These are phyloP conservation scores for Pseudohalonectria lignicola DNA, from an alignment of 2,329 filamentous ascomycete species.

Conservation along the genomic window DNA sequence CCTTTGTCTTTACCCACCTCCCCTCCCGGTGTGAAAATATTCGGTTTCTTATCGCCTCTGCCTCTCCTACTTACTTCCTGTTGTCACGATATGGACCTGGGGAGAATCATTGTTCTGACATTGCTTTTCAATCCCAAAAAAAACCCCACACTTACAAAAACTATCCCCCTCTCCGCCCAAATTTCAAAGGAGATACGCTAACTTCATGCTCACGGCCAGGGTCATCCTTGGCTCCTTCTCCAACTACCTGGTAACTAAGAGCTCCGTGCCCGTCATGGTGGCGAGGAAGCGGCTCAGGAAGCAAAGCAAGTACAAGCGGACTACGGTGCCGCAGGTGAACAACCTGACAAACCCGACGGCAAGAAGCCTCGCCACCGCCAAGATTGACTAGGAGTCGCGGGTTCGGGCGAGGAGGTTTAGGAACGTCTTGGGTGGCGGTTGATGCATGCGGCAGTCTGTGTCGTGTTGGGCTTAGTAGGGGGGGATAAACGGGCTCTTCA, in stretches of 20 bases:
- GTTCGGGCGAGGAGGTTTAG: neutral
- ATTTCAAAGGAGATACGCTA: too few relatives aligned
- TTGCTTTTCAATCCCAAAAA: too few relatives aligned
- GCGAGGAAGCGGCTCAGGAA: constrained; percentile 83
- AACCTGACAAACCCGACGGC: constrained; percentile 63
- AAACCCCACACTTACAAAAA: too few relatives aligned
- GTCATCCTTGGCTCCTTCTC: constrained; percentile 93
- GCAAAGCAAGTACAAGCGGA: constrained; percentile 69
- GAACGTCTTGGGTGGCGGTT: too few relatives aligned
- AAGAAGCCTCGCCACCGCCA: constrained; percentile 57
- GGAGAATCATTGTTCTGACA: too few relatives aligned
- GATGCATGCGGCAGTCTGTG: neutral
- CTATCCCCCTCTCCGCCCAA: too few relatives aligned
- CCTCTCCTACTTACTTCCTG: too few relatives aligned
- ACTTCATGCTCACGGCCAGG: too few relatives aligned
- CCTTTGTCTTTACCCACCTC: too few relatives aligned
- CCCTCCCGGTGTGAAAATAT: too few relatives aligned
- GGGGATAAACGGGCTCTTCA: neutral
- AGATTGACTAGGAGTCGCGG: constrained; percentile 50
- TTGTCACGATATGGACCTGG: too few relatives aligned
- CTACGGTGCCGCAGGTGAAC: constrained; percentile 65
- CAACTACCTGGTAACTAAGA: constrained; percentile 95
- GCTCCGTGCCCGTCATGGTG: constrained; percentile 95
- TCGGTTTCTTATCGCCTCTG: too few relatives aligned
- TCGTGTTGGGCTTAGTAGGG: neutral